Evolutionary conservation across 441 rosid genomes (phyloP).

Genomic region (Omphalea diandra): DNA sequence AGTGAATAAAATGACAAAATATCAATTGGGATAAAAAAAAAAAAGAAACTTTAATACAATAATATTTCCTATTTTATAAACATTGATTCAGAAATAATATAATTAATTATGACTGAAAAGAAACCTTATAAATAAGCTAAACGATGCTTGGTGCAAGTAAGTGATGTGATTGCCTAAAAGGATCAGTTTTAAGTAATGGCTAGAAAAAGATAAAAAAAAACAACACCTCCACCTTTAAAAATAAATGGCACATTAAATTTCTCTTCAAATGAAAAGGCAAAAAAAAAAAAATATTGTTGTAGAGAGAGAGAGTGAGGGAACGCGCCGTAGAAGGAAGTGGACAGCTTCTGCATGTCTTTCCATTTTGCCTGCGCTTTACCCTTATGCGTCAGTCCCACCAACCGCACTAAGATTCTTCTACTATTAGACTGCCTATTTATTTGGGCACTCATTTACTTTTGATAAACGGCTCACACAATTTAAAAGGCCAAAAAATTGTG

Average conservation of each 20-base stretch:
- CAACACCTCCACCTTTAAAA: too few relatives aligned
- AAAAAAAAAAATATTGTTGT: neutral
- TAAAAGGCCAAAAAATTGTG: neutral
- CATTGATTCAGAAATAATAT: too few relatives aligned
- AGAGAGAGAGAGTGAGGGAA: neutral
- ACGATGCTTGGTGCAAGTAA: too few relatives aligned
- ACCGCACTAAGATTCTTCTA: constrained; percentile 80
- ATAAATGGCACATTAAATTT: neutral
- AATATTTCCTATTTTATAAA: too few relatives aligned
- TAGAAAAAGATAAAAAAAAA: too few relatives aligned
- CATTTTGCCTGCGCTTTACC: constrained; percentile 43
- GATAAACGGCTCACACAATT: constrained; percentile 1
- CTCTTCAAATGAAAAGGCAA: neutral
- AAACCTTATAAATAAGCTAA: too few relatives aligned
- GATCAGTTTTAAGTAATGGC: too few relatives aligned
- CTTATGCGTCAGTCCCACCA: constrained; percentile 61
- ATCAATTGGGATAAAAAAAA: too few relatives aligned
- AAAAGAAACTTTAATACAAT: too few relatives aligned
- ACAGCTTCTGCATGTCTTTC: constrained; percentile 17
- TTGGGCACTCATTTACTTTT: constrained; percentile 25
- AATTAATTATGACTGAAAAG: too few relatives aligned
- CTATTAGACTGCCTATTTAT: constrained; percentile 36
- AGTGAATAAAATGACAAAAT: too few relatives aligned
- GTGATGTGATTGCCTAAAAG: too few relatives aligned
- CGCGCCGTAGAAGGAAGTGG: constrained; percentile 25